A percentile compares a stretch with the other conserved stretches of the same genome.
Evolutionary conservation across 2,329 filamentous ascomycete species (phyloP).

Genomic region (Ophiostoma ips): DNA sequence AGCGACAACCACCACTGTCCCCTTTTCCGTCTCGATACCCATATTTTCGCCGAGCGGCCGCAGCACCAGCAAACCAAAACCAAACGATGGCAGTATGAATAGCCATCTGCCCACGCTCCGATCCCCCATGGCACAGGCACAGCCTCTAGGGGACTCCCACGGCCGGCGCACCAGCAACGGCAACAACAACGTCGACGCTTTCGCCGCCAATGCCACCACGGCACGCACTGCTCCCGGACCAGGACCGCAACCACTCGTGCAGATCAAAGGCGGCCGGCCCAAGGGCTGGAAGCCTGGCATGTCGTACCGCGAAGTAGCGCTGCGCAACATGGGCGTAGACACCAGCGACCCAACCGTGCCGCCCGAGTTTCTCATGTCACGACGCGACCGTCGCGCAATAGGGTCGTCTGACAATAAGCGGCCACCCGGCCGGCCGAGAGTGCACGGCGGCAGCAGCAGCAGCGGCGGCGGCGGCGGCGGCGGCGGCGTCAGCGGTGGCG

Average conservation of each 20-base stretch:
- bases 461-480: not conserved
- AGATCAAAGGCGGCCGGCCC: conserved; percentile 30
- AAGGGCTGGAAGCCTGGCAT: conserved; percentile 30
- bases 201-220: not conserved
- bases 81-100: no score
- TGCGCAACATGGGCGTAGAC: conserved; percentile 11
- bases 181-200: not conserved
- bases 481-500: not conserved
- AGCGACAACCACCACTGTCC: not conserved
- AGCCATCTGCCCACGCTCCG: not conserved
- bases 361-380: conserved; percentile 6
- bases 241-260: not conserved
- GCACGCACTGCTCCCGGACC: not conserved
- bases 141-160: not conserved
- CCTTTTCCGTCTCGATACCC: not conserved
- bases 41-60: not conserved
- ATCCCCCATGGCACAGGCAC: not conserved
- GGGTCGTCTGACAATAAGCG: conserved; percentile 6
- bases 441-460: not conserved
- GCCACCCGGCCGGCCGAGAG: conserved; percentile 2
- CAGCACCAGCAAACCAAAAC: not conserved
- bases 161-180: conserved; percentile 1
- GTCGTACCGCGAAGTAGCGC: conserved; percentile 17
- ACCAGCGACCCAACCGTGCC: not conserved
- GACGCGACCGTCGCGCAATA: not conserved